Percentiles rank a stretch among this genome's conserved stretches.
phyloP scores from a whole-genome alignment of 352 stramenopile genomes.

The Thalassiosira sp. region DNA sequence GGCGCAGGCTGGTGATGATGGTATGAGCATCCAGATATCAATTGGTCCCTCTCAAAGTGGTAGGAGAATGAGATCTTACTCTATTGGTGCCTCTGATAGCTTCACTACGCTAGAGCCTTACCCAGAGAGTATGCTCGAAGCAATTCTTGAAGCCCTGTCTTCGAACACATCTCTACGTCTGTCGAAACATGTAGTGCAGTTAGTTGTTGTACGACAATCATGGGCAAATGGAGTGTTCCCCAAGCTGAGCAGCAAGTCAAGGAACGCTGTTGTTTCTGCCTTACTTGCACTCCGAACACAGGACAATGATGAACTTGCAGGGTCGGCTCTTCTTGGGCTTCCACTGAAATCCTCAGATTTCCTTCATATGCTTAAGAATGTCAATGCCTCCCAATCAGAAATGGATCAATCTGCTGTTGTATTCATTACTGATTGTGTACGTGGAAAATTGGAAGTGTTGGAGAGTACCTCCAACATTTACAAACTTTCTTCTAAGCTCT shows the following conservation, averaged over 20 bases:
- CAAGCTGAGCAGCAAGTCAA: slow-evolving; percentile 48
- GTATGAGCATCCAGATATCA: slow-evolving; percentile 62
- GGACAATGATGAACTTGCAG: slow-evolving; percentile 45
- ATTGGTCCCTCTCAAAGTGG: slow-evolving; percentile 67
- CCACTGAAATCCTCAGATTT: slow-evolving; percentile 64
- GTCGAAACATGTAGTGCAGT: slow-evolving; percentile 41
- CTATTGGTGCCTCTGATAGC: slow-evolving; percentile 59
- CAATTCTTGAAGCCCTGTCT: slow-evolving; percentile 60
- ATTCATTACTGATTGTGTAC: slow-evolving; percentile 62
- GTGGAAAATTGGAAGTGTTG: slow-evolving; percentile 48
- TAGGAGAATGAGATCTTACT: slow-evolving; percentile 74
- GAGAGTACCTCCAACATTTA: slow-evolving; percentile 28
- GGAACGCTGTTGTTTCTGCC: slow-evolving; percentile 46
- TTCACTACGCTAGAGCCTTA: slow-evolving; percentile 69
- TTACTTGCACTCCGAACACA: slow-evolving; percentile 45
- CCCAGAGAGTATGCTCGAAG: slow-evolving; percentile 66
- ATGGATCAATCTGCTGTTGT: slow-evolving; percentile 46
- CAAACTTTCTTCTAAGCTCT: slow-evolving; percentile 58
- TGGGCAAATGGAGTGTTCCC: slow-evolving; percentile 73
- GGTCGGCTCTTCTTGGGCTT: slow-evolving; percentile 57
- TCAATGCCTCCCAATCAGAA: slow-evolving; percentile 48
- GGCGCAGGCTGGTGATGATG: slow-evolving; percentile 39
- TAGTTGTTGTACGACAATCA: slow-evolving; percentile 61
- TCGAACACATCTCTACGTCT: slow-evolving; percentile 25
- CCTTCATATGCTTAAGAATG: slow-evolving; percentile 34